Evolutionary conservation across 495 filamentous ascomycete species (phyloP), one percentile per base, ranked within the genome.

Genomic region (Tuber magnatum): DNA sequence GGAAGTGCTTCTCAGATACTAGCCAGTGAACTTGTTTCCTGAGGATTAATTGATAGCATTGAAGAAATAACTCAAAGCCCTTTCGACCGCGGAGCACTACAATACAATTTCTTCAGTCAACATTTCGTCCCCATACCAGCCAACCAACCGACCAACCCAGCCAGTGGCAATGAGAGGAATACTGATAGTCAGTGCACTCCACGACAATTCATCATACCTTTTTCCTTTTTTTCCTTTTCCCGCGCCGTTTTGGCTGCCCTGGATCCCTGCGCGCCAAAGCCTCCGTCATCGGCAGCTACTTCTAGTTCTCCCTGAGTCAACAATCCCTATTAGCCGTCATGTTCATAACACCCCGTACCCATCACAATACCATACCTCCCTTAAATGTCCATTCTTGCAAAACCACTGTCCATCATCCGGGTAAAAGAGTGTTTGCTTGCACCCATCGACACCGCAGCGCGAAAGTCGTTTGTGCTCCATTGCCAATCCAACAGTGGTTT

Each of bases 21-120:
- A 94, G 83, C 78, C 86, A 89, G 80, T 88, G 82, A 71, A 88
- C 87, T 85, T 94, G 92, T 82, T 92, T 92, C 85, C 90, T 88
- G 1, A 94, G 84, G 42, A 99, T 88, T n/a, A 97, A 84, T 83
- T 98, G 95, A 72, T 93, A 89, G 79, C 88, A 90, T 82, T 94
- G 90, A 51, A 99, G 84, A 83, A 90, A 97, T n/a, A 97, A 87
- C 76, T 91, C 88, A 73, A 88, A 87, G 40, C 91, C 94, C 65
- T 88, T 81, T 65, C 81, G 76, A 73, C 81, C 81, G 42, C 74
- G 73, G 69, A 82, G 78, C 61, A 82, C 78, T 79, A 32, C 18
- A n/a, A 24, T 35, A 38, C 12, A 28, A 28, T 46, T 61, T 61
- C 32, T 65, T 65, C 32, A 12, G n/a, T 61, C 51, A 61, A 61